Percentiles rank a stretch among this genome's conserved stretches.
Conservation (phyloP, 1,139 yeast species). For the Geotrichum histeridarum region DNA sequence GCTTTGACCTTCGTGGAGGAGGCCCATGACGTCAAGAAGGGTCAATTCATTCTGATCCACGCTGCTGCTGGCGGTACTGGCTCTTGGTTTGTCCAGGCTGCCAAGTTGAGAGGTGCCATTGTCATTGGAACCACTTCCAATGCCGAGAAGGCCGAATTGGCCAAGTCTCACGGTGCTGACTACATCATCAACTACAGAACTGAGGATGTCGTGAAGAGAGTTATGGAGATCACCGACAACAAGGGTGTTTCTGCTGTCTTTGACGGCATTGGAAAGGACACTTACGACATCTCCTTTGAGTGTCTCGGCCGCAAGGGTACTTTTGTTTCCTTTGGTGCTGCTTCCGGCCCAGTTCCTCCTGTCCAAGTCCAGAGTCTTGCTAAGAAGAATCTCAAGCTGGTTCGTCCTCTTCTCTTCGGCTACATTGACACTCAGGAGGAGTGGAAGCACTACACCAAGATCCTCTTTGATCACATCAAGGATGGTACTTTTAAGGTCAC, state of each 20-base stretch:
- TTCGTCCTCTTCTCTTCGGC: slow-evolving; percentile 58
- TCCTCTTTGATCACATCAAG: slow-evolving; percentile 45
- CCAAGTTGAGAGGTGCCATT: slow-evolving; percentile 59
- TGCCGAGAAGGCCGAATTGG: slow-evolving; percentile 47
- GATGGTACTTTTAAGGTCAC: slow-evolving; percentile 50
- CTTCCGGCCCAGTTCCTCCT: slow-evolving; percentile 81
- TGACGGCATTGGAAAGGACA: slow-evolving; percentile 79
- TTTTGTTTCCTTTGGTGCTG: slow-evolving; percentile 73
- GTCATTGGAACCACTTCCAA: slow-evolving; percentile 83
- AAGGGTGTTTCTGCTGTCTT: slow-evolving; percentile 67
- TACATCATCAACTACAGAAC: slow-evolving; percentile 58
- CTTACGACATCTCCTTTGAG: slow-evolving; percentile 62
- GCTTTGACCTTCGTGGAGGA: slow-evolving; percentile 66
- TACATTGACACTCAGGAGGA: slow-evolving; percentile 54
- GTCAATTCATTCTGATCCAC: slow-evolving; percentile 68
- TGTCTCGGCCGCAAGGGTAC: slow-evolving; percentile 67
- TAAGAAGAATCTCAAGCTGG: slow-evolving; percentile 56
- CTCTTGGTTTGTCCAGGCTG: slow-evolving; percentile 58
- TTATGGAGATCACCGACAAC: slow-evolving; percentile 62
- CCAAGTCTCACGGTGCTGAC: slow-evolving; percentile 71
- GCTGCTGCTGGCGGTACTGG: slow-evolving; percentile 98
- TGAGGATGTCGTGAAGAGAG: slow-evolving; percentile 52
- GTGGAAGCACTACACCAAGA: slow-evolving; percentile 50
- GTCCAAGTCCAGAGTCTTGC: slow-evolving; percentile 47
- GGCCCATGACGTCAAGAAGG: slow-evolving; percentile 59